A percentile compares a stretch with the other conserved stretches of the same genome.
Conservation (phyloP, 2,329 filamentous ascomycete genomes). For the Beauveria asiatica region DNA sequence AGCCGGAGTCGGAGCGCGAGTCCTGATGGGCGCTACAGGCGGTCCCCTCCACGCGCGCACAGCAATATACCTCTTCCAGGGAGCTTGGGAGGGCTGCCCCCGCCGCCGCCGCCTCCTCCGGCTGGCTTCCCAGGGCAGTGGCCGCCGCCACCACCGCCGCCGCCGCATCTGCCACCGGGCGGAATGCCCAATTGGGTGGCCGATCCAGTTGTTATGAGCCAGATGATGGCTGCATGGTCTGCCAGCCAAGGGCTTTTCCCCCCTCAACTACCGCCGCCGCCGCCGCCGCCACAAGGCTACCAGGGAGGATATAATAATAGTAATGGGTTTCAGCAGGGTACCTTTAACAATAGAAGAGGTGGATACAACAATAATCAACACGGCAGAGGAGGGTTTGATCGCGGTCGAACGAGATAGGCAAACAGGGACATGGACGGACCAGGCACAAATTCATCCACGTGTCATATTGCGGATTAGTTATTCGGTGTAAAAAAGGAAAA, state of each 20-base stretch:
- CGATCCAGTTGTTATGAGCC: conserved; percentile 11
- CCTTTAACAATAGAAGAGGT: conserved; percentile 7
- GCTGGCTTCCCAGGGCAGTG: conserved; percentile 33
- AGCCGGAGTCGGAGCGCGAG: conserved; percentile 23
- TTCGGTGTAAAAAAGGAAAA: background rate
- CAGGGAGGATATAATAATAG: background rate
- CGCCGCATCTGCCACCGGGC: conserved; percentile 22
- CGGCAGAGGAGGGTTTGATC: conserved; percentile 25
- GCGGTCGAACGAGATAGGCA: conserved; percentile 20
- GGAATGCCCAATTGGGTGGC: conserved; percentile 14
- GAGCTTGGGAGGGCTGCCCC: conserved; percentile 16
- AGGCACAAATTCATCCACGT: no score
- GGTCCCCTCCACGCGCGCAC: conserved; percentile 25
- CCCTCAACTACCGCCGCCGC: conserved; percentile 14
- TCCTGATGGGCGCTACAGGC: conserved; percentile 15
- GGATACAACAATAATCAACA: conserved; percentile 14
- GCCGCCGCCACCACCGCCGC: conserved; percentile 28
- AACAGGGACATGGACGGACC: no score
- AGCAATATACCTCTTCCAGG: conserved; percentile 17
- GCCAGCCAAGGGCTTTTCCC: conserved; percentile 3
- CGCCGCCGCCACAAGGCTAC: background rate
- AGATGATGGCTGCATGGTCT: conserved; percentile 12
- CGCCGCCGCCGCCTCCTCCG: conserved; percentile 25
- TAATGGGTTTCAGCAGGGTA: background rate
- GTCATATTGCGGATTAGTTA: no score